These are phyloP conservation scores for Coelastrella sp. DNA, from an alignment of 139 green algal species.

Conservation along the genomic window DNA sequence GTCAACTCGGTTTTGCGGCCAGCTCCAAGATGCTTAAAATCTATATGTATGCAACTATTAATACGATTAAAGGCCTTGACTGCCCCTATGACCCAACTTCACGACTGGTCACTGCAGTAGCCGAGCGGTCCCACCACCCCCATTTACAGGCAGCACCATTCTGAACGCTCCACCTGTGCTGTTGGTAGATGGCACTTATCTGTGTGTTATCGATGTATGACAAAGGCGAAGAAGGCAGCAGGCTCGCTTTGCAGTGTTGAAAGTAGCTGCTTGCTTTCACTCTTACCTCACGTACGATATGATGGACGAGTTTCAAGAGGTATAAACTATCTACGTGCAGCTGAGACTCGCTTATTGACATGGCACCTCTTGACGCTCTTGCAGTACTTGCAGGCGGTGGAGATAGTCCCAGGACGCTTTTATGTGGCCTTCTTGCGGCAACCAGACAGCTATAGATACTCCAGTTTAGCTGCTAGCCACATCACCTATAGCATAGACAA, in stretches of 20 bases:
- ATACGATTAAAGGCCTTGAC: no score
- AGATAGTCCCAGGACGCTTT: conserved; percentile 75
- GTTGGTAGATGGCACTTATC: no score
- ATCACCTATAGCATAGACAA: conserved; percentile 79
- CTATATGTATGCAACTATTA: no score
- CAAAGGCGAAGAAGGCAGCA: no score
- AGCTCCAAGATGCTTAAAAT: no score
- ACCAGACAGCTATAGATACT: conserved; percentile 47
- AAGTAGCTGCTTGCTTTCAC: no score
- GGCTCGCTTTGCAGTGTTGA: no score
- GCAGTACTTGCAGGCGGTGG: conserved; percentile 53
- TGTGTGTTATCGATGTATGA: no score
- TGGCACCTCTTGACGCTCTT: neutral
- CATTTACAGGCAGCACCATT: no score
- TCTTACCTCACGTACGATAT: no score
- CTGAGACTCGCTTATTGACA: neutral
- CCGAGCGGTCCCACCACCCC: neutral
- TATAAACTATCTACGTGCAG: neutral
- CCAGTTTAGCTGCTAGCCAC: conserved; percentile 43
- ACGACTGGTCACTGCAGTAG: neutral
- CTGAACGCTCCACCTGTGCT: no score
- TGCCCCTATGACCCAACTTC: neutral
- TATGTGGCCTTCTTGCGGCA: conserved; percentile 67
- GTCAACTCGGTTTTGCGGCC: no score
- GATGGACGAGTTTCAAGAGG: conserved; percentile 26